Conservation (phyloP, 176 grass and related monocot species). For the Aegilops bicornis region DNA sequence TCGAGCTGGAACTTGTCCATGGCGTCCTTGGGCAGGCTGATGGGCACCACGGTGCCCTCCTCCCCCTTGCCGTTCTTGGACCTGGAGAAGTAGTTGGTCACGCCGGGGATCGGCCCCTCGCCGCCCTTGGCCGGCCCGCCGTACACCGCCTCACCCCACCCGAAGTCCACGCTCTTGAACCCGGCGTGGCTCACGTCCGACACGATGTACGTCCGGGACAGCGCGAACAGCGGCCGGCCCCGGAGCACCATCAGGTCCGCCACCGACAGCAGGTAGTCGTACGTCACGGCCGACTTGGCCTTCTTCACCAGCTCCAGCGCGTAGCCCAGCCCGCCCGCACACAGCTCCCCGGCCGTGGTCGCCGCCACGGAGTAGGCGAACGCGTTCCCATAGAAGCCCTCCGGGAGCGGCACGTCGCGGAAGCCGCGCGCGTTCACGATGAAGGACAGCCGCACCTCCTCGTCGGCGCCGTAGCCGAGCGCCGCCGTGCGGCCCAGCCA, state of each 20-base stretch:
- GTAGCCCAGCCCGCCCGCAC: constrained; percentile 30
- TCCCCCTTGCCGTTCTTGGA: constrained; percentile 54
- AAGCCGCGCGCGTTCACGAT: constrained; percentile 50
- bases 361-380: constrained; percentile 48
- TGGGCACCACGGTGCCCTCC: constrained; percentile 49
- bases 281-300: constrained; percentile 49
- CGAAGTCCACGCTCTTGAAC: constrained; percentile 44
- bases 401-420: constrained; percentile 35
- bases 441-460: constrained; percentile 56
- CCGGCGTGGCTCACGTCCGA: constrained; percentile 40
- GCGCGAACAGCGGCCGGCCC: constrained; percentile 35
- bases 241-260: constrained; percentile 53
- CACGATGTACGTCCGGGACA: neutral
- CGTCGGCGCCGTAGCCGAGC: constrained; percentile 35
- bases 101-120: constrained; percentile 24
- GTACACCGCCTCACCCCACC: constrained; percentile 32
- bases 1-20: constrained; percentile 68
- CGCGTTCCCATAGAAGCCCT: constrained; percentile 74
- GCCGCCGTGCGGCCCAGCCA: constrained; percentile 61
- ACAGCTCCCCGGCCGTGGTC: constrained; percentile 40
- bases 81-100: constrained; percentile 47
- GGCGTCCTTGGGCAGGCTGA: constrained; percentile 52
- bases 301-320: constrained; percentile 54
- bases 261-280: constrained; percentile 61
- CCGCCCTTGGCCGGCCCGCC: constrained; percentile 55